Percentiles rank a stretch among this genome's conserved stretches.
Conservation (phyloP, 2,329 filamentous ascomycete species). For the Emergomyces orientalis region DNA sequence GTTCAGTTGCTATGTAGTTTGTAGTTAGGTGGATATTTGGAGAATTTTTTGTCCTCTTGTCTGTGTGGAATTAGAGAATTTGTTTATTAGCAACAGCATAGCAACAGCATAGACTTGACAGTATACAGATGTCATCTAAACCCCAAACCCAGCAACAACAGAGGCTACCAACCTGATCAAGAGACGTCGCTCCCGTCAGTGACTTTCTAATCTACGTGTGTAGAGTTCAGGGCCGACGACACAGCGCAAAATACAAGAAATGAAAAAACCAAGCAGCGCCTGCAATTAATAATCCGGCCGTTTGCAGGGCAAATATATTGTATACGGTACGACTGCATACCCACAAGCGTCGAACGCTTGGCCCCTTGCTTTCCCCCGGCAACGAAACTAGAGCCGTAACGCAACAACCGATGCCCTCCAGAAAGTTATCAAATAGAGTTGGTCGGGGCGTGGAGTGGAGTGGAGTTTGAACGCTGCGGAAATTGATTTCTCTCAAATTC, state of each 20-base stretch:
- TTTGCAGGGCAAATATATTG: background rate
- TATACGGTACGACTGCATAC: background rate
- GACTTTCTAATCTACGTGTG: slow-evolving; percentile 2
- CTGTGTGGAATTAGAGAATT: background rate
- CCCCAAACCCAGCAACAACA: background rate
- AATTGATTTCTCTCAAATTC: background rate
- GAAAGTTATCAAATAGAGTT: background rate
- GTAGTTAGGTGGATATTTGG: background rate
- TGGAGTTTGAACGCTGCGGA: background rate
- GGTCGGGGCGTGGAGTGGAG: background rate
- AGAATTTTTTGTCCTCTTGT: background rate
- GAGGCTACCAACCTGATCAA: slow-evolving; percentile 1
- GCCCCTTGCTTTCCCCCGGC: background rate
- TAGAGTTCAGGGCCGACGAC: background rate
- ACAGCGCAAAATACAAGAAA: background rate
- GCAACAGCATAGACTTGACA: background rate
- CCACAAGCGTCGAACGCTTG: background rate
- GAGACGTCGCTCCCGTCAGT: background rate
- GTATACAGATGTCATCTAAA: background rate
- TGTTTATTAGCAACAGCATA: slow-evolving; percentile 1
- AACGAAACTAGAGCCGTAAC: background rate
- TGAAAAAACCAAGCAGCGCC: background rate
- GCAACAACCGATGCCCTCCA: background rate
- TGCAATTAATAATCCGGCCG: background rate
- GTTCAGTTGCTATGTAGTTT: background rate